Conservation (phyloP, 495 filamentous ascomycete genomes). For the Aspergillus kassunensis region DNA sequence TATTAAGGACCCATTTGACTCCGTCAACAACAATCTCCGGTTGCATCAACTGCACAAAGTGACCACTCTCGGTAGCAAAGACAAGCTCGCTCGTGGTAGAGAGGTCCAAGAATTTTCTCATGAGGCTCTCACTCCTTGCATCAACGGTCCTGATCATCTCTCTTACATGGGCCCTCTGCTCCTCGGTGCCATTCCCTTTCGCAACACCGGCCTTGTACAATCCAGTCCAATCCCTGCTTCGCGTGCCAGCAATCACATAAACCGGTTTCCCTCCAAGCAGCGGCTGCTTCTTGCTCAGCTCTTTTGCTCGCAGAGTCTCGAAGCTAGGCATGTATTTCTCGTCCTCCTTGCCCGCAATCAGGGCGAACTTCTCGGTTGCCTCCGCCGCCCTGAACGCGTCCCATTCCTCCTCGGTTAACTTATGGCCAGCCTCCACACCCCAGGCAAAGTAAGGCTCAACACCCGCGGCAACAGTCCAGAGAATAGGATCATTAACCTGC, state of each 20-base stretch:
- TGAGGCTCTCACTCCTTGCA: constrained; percentile 28
- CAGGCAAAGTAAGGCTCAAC: constrained; percentile 10
- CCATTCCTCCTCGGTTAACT: constrained; percentile 16
- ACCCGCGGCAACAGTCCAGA: constrained; percentile 10
- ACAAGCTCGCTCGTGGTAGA: constrained; percentile 30
- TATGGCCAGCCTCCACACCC: constrained; percentile 10
- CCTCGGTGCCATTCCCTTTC: constrained; percentile 31
- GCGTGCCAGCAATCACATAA: constrained; percentile 22
- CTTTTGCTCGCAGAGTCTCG: constrained; percentile 9
- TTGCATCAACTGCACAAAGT: constrained; percentile 23
- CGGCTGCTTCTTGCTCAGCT: constrained; percentile 9
- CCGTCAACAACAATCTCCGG: background rate
- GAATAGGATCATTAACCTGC: constrained; percentile 16
- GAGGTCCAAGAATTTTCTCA: constrained; percentile 27
- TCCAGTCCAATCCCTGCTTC: constrained; percentile 27
- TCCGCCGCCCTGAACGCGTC: constrained; percentile 10
- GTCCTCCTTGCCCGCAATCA: constrained; percentile 4
- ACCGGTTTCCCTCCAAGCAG: constrained; percentile 12
- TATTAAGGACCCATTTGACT: background rate
- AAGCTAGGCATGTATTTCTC: constrained; percentile 12
- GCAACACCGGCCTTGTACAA: constrained; percentile 29
- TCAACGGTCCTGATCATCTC: constrained; percentile 28
- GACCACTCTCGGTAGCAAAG: constrained; percentile 29
- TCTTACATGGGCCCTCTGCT: constrained; percentile 27
- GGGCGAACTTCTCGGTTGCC: constrained; percentile 7